Base-by-base conservation (phyloP, 371 early-diverging fungal species). In the Rhizopus stolonifer region DNA sequence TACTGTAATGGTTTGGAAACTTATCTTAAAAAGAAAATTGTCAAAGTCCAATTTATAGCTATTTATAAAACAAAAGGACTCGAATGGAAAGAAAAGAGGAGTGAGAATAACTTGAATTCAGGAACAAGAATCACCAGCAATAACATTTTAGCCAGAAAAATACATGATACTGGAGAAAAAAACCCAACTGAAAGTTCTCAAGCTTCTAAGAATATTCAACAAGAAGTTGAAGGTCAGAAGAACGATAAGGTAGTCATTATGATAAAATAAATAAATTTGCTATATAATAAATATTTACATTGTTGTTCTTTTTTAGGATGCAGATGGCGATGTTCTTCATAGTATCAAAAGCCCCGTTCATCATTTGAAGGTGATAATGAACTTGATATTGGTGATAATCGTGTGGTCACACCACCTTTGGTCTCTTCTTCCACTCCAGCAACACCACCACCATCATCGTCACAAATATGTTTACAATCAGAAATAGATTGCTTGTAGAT, bases 401-500 rank as follows among this genome's bases (percentile, higher is more conserved):
- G 38, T 38, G 38, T 14, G 38, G 14, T 38, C 38, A 38, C 38
- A 38, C 38, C 38, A 38, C 38, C 38, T 38, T 38, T 38, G 38
- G 38, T 7, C 38, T 38, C 17, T 38, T 38, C 38, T 38, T 38
- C 38, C 38, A 38, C 14, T 38, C 38, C 38, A 38, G 38, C 14
- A 38, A 38, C 38, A 38, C 38, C 38, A 38, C 17, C 38, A 38
- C n/a, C 38, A 38, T 38, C 38, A 38, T 38, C 38, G 38, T 38
- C 38, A 38, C 38, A 38, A 9, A n/a, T 38, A 38, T 38, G 38
- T 38, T 38, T 38, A 38, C 38, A 38, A 38, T 38, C 38, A 38
- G 38, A 38, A 38, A 33, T 49, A 14, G n/a, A 34, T 48, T 48
- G 23, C 34, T 49, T 38, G 39, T 49, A 38, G 44, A 43, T 43